Evolutionary conservation across 2,329 filamentous ascomycete genomes (phyloP), one percentile per base, ranked within the genome.

Genomic region (Conoideocrella luteorostrata): DNA sequence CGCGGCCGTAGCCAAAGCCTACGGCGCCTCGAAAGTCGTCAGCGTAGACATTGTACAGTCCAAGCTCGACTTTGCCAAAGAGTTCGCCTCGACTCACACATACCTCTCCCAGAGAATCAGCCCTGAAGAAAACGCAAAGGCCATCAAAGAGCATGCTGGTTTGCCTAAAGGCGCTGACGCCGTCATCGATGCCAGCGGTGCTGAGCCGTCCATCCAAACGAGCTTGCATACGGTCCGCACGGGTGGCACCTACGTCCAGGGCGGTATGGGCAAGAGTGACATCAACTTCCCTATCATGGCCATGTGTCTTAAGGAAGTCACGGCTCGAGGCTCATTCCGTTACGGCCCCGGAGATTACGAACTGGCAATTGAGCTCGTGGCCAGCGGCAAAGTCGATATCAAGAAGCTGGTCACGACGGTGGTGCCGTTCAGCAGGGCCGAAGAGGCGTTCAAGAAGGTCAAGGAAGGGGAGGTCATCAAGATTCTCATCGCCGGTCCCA

Each of bases 281-380:
- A 90, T 96, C 63, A 86, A 68, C 7, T 95, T 96, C 71, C 91
- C 91, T 41, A 95, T 97, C 62, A 86, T 91, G 78, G 84, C 86
- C 5, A 74, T 94, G 59, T 94, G 89, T 63, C 75, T 82, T 40
- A 96, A 96, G 70, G 91, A 97, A 71, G 73, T 95, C 41, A 94
- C 83, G 10, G 76, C 86, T 37, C 86, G 84, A 60, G 91, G 91
- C 18, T 90, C 84, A 50, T 97, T 97, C 75, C 80, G 91, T 30
- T 97, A 97, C 65, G 84, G 84, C 4, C 78, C 80, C 43, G 90
- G 90, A 17, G 91, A 96, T 65, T 97, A 96, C 66, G 78, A 82
- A 60, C 78, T 90, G 6, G 88, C 88, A 4, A 74, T 96, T 36
- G 80, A 88, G 50, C 73, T 97, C 48, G 80, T 95, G 1, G 75